Percentiles rank a stretch among this genome's conserved stretches.
Evolutionary conservation across 768 basidiomycete species (phyloP).

Genomic region (Lactarius hatsudake): DNA sequence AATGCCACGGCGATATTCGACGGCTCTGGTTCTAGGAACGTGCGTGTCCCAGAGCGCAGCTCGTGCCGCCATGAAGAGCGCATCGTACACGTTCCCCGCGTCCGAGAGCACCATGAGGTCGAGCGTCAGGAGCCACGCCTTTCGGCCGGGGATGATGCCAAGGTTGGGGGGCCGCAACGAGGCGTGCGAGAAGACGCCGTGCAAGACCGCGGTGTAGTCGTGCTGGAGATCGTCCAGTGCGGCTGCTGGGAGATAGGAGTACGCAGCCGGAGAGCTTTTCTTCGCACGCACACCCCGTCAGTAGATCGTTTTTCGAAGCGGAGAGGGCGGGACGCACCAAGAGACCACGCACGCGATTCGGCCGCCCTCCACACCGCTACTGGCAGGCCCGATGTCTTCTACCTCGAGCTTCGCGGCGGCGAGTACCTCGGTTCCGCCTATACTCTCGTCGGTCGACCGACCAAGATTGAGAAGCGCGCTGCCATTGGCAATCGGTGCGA

Average conservation of each 20-base stretch:
- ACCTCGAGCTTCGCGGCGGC: slow-evolving; percentile 82
- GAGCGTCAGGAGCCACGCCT: slow-evolving; percentile 72
- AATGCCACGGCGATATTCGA: slow-evolving; percentile 60
- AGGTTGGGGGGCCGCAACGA: slow-evolving; percentile 68
- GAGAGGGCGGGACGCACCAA: slow-evolving; percentile 54
- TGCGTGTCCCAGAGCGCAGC: slow-evolving; percentile 80
- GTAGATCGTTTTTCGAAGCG: too few species aligned
- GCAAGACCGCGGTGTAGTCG: slow-evolving; percentile 63
- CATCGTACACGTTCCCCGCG: slow-evolving; percentile 73
- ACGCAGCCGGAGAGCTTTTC: slow-evolving; percentile 75
- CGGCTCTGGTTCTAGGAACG: slow-evolving; percentile 67
- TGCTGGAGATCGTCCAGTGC: slow-evolving; percentile 75
- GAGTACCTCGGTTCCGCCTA: slow-evolving; percentile 72
- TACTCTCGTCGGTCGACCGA: slow-evolving; percentile 47
- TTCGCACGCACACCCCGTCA: slow-evolving; percentile 34
- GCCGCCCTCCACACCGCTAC: slow-evolving; percentile 54
- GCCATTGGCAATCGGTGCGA: slow-evolving; percentile 80
- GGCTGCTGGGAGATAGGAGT: slow-evolving; percentile 59
- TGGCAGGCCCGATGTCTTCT: slow-evolving; percentile 45
- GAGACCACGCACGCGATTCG: slow-evolving; percentile 65
- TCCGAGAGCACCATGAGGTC: slow-evolving; percentile 75
- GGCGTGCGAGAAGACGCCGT: slow-evolving; percentile 62
- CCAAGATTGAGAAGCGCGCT: slow-evolving; percentile 78
- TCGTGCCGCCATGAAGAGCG: slow-evolving; percentile 73
- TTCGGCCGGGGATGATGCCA: slow-evolving; percentile 45